Evolutionary conservation across 306 rosid genomes (phyloP), one percentile per base, ranked within the genome.

Genomic region (Fagus crenata): DNA sequence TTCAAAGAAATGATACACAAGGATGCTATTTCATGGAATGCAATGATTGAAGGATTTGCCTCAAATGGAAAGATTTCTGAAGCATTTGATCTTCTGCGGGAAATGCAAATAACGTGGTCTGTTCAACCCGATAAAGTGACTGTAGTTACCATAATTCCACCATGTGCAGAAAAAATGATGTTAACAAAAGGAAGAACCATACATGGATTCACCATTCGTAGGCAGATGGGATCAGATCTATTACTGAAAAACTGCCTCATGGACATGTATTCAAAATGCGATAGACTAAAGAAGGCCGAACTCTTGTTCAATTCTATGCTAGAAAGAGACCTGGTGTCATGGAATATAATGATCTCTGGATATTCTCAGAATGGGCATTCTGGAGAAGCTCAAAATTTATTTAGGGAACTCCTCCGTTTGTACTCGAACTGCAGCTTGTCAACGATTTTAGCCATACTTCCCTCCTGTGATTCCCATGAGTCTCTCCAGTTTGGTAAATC

Each of bases 321-420:
- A 5, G 82, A 81, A 74, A 86, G 80, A 82, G 92, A 86, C 86
- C 61, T 86, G 73, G 84, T 86, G 46, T 84, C 90, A 17, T 88
- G 92, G 92, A 88, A 86, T 84, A 75, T 76, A 68, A 88, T 88
- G 92, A 86, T 88, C 69, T 86, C 88, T 67, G 89, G 92, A 65
- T 88, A 88, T 88, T 84, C 90, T 55, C 82, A 61, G 49, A 86
- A 88, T 81, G 83, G 84, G 28, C 73, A 68, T 77, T 70, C 67
- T 51, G 74, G 71, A 64, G 80, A 86, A 78, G 89, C 92, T 82
- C 85, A 78, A 70, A 69, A 15, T 11, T 63, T 88, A 75, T 88
- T 84, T 75, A 84, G 39, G 77, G 81, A 86, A 72, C 81, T 88
- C 46, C 81, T 82, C 32, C 69, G 56, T 15, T 31, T 35, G 36